These are phyloP conservation scores for Clarkia xantiana DNA, from an alignment of 345 rosid species.

Conservation along the genomic window DNA sequence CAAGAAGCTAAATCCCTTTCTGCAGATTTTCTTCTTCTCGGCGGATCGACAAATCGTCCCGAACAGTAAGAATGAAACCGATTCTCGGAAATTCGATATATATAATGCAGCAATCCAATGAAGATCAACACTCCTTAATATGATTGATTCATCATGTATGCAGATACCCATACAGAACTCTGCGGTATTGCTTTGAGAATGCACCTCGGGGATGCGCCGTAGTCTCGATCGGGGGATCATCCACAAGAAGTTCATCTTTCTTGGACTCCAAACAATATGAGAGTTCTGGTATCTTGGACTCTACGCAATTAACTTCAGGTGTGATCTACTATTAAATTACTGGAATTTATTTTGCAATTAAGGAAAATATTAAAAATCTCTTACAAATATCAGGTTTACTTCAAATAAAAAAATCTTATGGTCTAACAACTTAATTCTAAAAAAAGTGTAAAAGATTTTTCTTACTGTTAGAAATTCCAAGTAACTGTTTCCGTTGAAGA, in stretches of 20 bases:
- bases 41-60: conserved; percentile 32
- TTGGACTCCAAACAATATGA: conserved; percentile 15
- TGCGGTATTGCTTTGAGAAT: conserved; percentile 38
- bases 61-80: conserved; percentile 18
- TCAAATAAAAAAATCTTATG: too few species aligned
- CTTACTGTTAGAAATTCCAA: too few species aligned
- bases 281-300: conserved; percentile 19
- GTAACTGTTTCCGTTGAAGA: too few species aligned
- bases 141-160: background rate
- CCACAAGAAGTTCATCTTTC: conserved; percentile 15
- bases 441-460: too few species aligned
- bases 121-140: too few species aligned
- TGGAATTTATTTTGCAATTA: too few species aligned
- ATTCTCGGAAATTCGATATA: too few species aligned
- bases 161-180: conserved; percentile 34
- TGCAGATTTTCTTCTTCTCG: conserved; percentile 59
- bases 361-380: too few species aligned
- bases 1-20: conserved; percentile 64
- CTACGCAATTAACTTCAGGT: too few species aligned
- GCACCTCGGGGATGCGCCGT: conserved; percentile 57
- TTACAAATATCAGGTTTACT: too few species aligned
- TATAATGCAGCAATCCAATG: background rate
- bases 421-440: too few species aligned
- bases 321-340: too few species aligned
- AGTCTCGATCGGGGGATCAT: conserved; percentile 37